phyloP scores from a whole-genome alignment of 148 eudicot genomes.

The Rhododendron vialii region DNA sequence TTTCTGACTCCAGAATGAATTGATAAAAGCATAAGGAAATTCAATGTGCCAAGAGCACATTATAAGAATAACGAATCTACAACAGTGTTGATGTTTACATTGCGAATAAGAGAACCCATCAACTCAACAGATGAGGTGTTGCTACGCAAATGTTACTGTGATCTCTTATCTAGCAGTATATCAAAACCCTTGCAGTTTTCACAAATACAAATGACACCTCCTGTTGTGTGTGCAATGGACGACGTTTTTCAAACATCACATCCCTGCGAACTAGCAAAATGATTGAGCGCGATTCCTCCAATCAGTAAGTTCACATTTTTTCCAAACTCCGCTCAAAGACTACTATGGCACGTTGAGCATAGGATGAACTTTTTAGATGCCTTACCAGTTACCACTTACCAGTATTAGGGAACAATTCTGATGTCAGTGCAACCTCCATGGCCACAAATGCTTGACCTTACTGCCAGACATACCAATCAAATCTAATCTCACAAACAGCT shows the following conservation, averaged over 20 bases:
- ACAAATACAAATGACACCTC: not conserved
- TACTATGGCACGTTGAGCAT: not conserved
- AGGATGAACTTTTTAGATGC: not conserved
- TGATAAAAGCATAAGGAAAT: not conserved
- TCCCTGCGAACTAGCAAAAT: not conserved
- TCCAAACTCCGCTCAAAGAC: not conserved
- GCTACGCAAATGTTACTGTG: not conserved
- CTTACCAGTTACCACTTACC: not conserved
- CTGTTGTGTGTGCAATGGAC: not conserved
- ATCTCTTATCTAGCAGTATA: not conserved
- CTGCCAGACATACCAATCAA: not conserved
- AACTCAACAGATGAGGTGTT: not conserved
- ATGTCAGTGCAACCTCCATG: not conserved
- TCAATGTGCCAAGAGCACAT: not conserved
- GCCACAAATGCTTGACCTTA: not conserved
- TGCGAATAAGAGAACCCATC: not conserved
- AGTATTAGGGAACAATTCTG: not conserved
- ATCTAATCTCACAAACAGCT: not conserved
- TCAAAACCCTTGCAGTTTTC: not conserved
- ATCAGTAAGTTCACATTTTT: not conserved
- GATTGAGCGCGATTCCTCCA: not conserved
- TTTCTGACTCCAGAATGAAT: not conserved
- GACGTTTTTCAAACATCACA: not conserved
- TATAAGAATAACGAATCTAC: not conserved
- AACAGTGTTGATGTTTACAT: not conserved